Base-by-base conservation (phyloP, 805 yeast genomes). In the Ogataea glucozyma region DNA sequence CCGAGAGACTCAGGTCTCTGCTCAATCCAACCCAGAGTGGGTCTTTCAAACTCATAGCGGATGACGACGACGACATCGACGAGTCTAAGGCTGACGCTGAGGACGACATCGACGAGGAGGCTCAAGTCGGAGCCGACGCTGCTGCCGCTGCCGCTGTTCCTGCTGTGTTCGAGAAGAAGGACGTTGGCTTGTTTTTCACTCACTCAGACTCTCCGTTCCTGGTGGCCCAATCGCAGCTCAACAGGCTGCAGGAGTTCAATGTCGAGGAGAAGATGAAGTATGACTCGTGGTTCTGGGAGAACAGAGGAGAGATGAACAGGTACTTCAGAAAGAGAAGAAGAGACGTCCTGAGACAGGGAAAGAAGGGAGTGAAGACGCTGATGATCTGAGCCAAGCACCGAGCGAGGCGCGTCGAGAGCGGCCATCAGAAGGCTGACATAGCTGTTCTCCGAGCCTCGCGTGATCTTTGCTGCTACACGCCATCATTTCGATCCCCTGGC, bases 131-230 rank as follows among this genome's bases (percentile, higher is more conserved):
- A 14, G 32, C 47, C 9, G 47, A 50, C 1, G 52, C 56, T 11
- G 45, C 61, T 3, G 44, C 41, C 11, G 43, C 48, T 4, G 45
- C 40, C 6, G 49, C 43, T 7, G 11, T 37, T 11, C 40, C 46
- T 4, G 43, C 31, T 17, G 33, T 38, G 11, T 6, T 23, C 30
- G 38, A 14, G 16, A 41, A 35, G 17, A 70, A 60, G 51, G 64
- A 64, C 29, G 56, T 66, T 81, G 88, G 6, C 67, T 89, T 26
- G n/a, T 90, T 91, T 62, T 91, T 95, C 75, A 68, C 83, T 2
- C 97, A 91, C 60, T 67, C 72, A 10, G 85, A 85, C 14, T 90
- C 97, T 1, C 97, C 97, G 1, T 91, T 88, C 65, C 69, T 91
- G 49, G 78, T 77, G 38, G 83, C 97, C 0, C 98, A 90, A 65